A percentile compares a stretch with the other conserved stretches of the same genome.
Evolutionary conservation across 257 asterid species (phyloP).

Genomic region (Plantago elongata): DNA sequence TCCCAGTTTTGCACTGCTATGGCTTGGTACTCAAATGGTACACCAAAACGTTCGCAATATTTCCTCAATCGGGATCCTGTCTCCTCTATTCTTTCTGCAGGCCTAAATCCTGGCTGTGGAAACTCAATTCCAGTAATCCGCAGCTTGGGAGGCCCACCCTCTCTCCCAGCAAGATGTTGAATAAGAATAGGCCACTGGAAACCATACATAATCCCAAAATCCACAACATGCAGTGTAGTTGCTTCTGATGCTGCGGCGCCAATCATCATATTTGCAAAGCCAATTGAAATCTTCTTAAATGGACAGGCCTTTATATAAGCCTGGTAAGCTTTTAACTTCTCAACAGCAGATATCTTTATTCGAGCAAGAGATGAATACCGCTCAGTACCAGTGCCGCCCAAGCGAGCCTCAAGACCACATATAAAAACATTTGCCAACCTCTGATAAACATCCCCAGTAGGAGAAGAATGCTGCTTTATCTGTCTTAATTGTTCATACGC

Average conservation of each 20-base stretch:
- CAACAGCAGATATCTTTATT: slow-evolving; percentile 57
- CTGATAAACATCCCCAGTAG: slow-evolving; percentile 69
- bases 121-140: slow-evolving; percentile 78
- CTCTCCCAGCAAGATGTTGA: slow-evolving; percentile 51
- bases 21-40: slow-evolving; percentile 70
- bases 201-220: slow-evolving; percentile 79
- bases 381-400: slow-evolving; percentile 74
- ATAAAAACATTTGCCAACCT: slow-evolving; percentile 70
- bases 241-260: slow-evolving; percentile 37
- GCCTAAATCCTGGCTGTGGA: slow-evolving; percentile 85
- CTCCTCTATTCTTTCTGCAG: slow-evolving; percentile 73
- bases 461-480: slow-evolving; percentile 61
- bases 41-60: slow-evolving; percentile 73
- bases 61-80: slow-evolving; percentile 68
- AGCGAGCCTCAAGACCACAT: slow-evolving; percentile 76
- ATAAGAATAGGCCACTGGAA: slow-evolving; percentile 90
- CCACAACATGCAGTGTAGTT: slow-evolving; percentile 59
- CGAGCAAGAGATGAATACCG: slow-evolving; percentile 54
- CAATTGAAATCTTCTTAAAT: slow-evolving; percentile 58
- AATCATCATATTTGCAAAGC: slow-evolving; percentile 63
- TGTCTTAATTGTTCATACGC: slow-evolving; percentile 66
- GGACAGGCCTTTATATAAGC: slow-evolving; percentile 70
- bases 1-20: slow-evolving; percentile 80
- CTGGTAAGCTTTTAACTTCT: slow-evolving; percentile 79
- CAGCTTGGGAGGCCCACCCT: slow-evolving; percentile 64